Conservation (phyloP, 2,329 filamentous ascomycete genomes). For the Chaetomium strumarium region DNA sequence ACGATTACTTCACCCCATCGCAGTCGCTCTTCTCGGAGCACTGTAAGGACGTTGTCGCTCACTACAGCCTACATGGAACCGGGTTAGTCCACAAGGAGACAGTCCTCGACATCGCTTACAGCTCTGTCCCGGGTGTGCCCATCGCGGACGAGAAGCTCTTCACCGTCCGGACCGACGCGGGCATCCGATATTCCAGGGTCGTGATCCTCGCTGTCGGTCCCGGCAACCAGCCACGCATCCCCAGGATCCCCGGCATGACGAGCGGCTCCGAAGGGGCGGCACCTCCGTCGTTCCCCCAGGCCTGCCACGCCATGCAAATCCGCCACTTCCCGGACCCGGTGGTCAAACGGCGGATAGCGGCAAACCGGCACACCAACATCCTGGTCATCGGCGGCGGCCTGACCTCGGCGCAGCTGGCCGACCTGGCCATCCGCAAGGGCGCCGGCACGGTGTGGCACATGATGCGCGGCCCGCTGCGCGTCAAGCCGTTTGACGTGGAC, state of each 20-base stretch:
- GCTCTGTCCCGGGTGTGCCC: slow-evolving; percentile 39
- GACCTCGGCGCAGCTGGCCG: slow-evolving; percentile 67
- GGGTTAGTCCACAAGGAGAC: slow-evolving; percentile 54
- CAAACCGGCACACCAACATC: slow-evolving; percentile 49
- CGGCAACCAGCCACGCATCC: slow-evolving; percentile 52
- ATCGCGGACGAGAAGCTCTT: slow-evolving; percentile 54
- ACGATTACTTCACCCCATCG: slow-evolving; percentile 64
- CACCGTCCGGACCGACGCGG: slow-evolving; percentile 52
- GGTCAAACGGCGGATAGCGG: slow-evolving; percentile 48
- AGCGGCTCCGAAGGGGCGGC: neutral
- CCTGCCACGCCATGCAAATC: slow-evolving; percentile 61
- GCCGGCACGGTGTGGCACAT: slow-evolving; percentile 64
- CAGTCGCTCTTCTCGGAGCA: slow-evolving; percentile 56
- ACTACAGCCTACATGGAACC: slow-evolving; percentile 50
- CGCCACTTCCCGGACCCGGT: slow-evolving; percentile 49
- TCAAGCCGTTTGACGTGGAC: slow-evolving; percentile 74
- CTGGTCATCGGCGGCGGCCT: slow-evolving; percentile 70
- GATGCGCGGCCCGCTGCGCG: slow-evolving; percentile 52
- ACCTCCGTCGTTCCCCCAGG: slow-evolving; percentile 32
- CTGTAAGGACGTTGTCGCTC: slow-evolving; percentile 49
- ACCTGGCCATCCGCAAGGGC: slow-evolving; percentile 58
- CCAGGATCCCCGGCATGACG: slow-evolving; percentile 20
- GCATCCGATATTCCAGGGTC: slow-evolving; percentile 49
- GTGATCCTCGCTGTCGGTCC: slow-evolving; percentile 68
- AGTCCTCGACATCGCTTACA: slow-evolving; percentile 57